Evolutionary conservation across 495 filamentous ascomycete species (phyloP).

Genomic region (Aspergillus olivimuriae): DNA sequence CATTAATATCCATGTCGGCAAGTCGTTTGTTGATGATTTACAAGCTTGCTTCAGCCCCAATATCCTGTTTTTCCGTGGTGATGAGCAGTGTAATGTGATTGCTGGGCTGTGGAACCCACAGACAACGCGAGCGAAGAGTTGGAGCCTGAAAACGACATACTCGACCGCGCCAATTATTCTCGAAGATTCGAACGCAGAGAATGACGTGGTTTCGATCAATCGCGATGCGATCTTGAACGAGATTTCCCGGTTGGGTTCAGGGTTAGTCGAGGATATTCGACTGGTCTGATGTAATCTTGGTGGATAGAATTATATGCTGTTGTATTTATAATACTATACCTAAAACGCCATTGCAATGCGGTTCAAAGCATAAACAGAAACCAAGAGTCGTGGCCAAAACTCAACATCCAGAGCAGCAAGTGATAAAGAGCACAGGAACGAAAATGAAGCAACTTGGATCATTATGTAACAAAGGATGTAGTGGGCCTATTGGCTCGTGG

Average conservation of each 20-base stretch:
- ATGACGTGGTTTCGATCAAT: slow-evolving; percentile 56
- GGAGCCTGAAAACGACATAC: slow-evolving; percentile 62
- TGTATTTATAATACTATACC: slow-evolving; percentile 12
- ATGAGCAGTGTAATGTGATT: slow-evolving; percentile 49
- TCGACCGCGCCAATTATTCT: slow-evolving; percentile 53
- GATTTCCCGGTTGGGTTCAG: slow-evolving; percentile 52
- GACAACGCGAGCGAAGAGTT: slow-evolving; percentile 41
- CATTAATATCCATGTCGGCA: slow-evolving; percentile 34
- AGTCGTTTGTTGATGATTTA: slow-evolving; percentile 53
- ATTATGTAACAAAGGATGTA: no score
- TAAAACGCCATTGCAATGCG: slow-evolving; percentile 36
- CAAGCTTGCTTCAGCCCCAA: slow-evolving; percentile 52
- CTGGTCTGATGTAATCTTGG: slow-evolving; percentile 10
- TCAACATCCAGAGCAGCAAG: no score
- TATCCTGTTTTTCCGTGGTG: slow-evolving; percentile 69
- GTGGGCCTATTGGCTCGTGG: slow-evolving; percentile 16
- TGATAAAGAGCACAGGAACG: slow-evolving; percentile 4
- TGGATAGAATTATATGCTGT: slow-evolving; percentile 3
- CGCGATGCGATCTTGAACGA: slow-evolving; percentile 69
- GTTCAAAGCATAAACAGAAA: no score
- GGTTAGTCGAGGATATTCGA: slow-evolving; percentile 38
- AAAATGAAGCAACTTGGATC: slow-evolving; percentile 7
- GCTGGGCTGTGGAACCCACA: slow-evolving; percentile 80
- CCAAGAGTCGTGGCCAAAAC: no score
- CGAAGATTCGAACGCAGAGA: slow-evolving; percentile 14